These are phyloP conservation scores for Solanum peruvianum DNA, from an alignment of 257 asterid species.

Conservation along the genomic window DNA sequence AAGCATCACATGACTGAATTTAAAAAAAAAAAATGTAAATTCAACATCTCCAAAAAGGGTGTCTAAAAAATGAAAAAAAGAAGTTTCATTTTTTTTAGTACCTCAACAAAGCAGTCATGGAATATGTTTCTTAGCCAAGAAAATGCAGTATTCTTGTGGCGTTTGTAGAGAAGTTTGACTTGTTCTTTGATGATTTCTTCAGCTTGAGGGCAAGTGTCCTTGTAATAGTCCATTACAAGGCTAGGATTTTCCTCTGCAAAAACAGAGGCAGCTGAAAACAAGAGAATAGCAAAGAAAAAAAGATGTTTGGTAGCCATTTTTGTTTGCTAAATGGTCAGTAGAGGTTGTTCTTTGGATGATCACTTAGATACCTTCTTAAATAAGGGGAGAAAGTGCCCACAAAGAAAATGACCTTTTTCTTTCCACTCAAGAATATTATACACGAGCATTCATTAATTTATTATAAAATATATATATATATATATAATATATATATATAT, in stretches of 20 bases:
- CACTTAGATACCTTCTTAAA: neutral
- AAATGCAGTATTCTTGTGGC: slow-evolving; percentile 98
- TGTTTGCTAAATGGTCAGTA: neutral
- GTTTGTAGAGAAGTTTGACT: slow-evolving; percentile 85
- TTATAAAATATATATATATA: too few relatives aligned
- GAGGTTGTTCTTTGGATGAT: neutral
- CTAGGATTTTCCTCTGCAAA: slow-evolving; percentile 35
- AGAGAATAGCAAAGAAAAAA: slow-evolving; percentile 29
- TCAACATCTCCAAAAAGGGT: neutral
- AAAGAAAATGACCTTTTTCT: neutral
- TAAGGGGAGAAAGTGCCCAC: neutral
- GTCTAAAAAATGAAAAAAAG: neutral
- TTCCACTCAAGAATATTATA: neutral
- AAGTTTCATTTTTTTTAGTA: neutral
- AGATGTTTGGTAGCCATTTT: slow-evolving; percentile 32
- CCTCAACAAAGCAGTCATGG: slow-evolving; percentile 98
- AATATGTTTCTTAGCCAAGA: slow-evolving; percentile 97
- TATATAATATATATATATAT: too few relatives aligned
- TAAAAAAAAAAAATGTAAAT: neutral
- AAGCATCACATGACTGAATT: slow-evolving; percentile 91
- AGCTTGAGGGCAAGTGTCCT: slow-evolving; percentile 91
- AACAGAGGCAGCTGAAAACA: slow-evolving; percentile 17
- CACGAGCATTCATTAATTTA: too few relatives aligned
- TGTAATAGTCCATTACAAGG: slow-evolving; percentile 63
- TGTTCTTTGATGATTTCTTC: slow-evolving; percentile 88